phyloP scores from a whole-genome alignment of 73 alveolate species.

The Uronychia setigera region DNA sequence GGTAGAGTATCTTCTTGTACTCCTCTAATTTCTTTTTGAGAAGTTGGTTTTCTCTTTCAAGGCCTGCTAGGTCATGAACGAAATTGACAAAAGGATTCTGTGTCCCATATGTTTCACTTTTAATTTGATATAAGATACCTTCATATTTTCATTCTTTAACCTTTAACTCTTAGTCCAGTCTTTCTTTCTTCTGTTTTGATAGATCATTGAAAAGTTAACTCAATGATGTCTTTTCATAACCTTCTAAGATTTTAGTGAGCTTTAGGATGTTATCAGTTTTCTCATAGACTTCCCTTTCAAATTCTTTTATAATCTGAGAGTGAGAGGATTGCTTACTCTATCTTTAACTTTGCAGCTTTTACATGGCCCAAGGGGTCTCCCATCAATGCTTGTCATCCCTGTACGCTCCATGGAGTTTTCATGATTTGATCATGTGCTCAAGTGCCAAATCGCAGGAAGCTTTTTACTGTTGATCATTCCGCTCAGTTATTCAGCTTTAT shows the following conservation, averaged over 20 bases:
- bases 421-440: neutral
- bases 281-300: neutral
- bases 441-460: constrained; percentile 1
- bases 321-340: neutral
- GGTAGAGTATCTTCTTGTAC: neutral
- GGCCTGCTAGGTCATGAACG: neutral
- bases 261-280: neutral
- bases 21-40: neutral
- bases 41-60: neutral
- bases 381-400: neutral
- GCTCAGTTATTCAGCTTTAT: neutral
- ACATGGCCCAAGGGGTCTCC: neutral
- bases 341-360: neutral
- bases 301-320: neutral
- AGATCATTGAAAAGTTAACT: neutral
- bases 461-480: neutral
- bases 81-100: neutral
- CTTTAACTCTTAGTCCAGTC: neutral
- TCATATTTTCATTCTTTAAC: neutral
- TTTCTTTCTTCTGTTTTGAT: neutral
- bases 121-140: no score
- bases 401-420: neutral
- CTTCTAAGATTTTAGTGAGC: neutral
- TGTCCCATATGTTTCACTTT: neutral
- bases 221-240: neutral